Percentiles rank a stretch among this genome's conserved stretches.
These are phyloP conservation scores for Dionaea muscipula DNA, from an alignment of 179 eudicot species.

Conservation along the genomic window DNA sequence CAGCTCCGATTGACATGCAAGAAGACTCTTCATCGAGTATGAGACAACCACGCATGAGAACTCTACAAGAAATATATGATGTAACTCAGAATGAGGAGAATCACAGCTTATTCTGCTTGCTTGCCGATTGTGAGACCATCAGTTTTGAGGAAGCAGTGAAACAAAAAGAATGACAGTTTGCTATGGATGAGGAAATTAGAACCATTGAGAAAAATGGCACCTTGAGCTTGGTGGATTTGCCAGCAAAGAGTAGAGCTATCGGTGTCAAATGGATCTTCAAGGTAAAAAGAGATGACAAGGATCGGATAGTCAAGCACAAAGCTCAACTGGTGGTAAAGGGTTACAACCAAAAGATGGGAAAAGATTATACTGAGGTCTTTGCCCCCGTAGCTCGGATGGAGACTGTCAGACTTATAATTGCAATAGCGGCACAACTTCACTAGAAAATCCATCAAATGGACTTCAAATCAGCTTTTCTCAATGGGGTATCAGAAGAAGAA, in stretches of 20 bases:
- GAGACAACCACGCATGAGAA: not conserved
- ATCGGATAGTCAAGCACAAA: not conserved
- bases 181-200: not conserved
- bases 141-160: not conserved
- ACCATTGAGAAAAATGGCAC: slow-evolving; percentile 8
- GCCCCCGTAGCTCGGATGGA: not conserved
- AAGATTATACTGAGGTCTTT: slow-evolving; percentile 2
- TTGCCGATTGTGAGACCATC: not conserved
- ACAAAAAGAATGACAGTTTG: not conserved
- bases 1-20: not conserved
- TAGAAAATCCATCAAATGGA: not conserved
- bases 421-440: not conserved
- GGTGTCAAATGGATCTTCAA: slow-evolving; percentile 6
- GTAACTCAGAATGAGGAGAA: no score
- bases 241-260: not conserved
- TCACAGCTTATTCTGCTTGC: not conserved
- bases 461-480: not conserved
- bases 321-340: slow-evolving; percentile 8
- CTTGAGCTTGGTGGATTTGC: not conserved
- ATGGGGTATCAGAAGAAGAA: not conserved
- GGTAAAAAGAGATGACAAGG: not conserved
- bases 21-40: no score
- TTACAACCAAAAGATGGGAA: not conserved
- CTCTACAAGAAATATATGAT: not conserved
- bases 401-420: not conserved